Percentiles rank a stretch among this genome's conserved stretches.
Conservation (phyloP, 2,329 filamentous ascomycete species). For the Calonectria ilicicola region DNA sequence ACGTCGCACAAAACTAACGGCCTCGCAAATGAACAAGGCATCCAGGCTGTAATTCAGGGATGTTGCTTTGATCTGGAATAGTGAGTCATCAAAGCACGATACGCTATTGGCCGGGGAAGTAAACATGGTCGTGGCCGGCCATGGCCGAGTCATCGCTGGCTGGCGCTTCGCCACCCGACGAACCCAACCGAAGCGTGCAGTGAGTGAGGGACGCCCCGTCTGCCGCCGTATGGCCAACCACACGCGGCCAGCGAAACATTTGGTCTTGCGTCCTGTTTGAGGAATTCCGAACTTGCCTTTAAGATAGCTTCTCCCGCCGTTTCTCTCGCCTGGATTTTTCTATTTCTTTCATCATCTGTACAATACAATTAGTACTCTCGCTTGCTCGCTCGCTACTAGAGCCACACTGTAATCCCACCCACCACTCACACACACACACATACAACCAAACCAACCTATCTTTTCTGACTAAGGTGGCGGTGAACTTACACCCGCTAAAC, state of each 20-base stretch:
- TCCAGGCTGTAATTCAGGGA: background rate
- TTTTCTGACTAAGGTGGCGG: constrained; percentile 7
- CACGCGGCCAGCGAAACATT: constrained; percentile 15
- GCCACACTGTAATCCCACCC: background rate
- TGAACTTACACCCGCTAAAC: constrained; percentile 17
- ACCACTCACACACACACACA: background rate
- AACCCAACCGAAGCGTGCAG: constrained; percentile 7
- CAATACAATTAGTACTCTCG: background rate
- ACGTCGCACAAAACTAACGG: constrained; percentile 21
- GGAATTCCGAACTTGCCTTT: background rate
- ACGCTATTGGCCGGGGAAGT: background rate
- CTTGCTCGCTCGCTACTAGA: background rate
- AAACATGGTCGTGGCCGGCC: background rate
- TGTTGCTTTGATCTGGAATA: background rate
- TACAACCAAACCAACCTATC: background rate
- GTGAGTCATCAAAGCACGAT: constrained; percentile 12
- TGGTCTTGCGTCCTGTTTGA: background rate
- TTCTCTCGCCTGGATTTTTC: background rate
- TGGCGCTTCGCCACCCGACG: constrained; percentile 14
- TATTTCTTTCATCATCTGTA: constrained; percentile 2
- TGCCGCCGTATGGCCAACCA: constrained; percentile 7
- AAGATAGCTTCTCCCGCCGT: background rate
- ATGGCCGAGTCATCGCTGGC: constrained; percentile 19
- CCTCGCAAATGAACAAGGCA: background rate
- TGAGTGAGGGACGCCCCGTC: background rate